phyloP scores from a whole-genome alignment of 768 basidiomycete species.

The Boletellus ananiceps region DNA sequence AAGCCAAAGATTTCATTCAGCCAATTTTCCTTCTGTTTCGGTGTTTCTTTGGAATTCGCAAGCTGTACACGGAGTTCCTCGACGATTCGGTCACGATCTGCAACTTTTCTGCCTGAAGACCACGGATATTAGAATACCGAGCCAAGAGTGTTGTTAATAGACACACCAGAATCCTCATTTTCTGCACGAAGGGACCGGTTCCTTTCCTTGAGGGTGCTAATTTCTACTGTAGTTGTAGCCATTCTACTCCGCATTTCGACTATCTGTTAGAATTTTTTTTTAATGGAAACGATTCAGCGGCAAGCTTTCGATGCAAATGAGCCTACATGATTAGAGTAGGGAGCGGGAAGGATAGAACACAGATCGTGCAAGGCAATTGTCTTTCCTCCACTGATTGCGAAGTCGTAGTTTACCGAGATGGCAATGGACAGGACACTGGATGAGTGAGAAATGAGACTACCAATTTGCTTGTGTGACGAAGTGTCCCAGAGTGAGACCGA shows the following conservation, averaged over 20 bases:
- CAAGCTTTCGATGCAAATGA: neutral
- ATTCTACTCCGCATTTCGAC: neutral
- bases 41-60: too few species aligned
- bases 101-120: neutral
- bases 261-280: neutral
- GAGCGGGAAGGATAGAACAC: neutral
- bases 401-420: neutral
- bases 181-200: neutral
- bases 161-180: neutral
- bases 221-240: neutral
- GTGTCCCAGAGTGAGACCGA: conserved; percentile 10
- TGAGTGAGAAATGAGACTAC: neutral
- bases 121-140: neutral
- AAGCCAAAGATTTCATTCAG: too few species aligned
- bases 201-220: neutral
- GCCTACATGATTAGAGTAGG: too few species aligned
- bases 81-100: neutral
- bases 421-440: neutral
- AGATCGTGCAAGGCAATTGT: neutral
- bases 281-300: too few species aligned
- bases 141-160: neutral
- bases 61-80: neutral
- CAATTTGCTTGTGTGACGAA: conserved; percentile 1
- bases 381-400: neutral
- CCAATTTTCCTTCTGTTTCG: too few species aligned